phyloP scores from a whole-genome alignment of 2,329 filamentous ascomycete species.

The Trichothecium roseum region DNA sequence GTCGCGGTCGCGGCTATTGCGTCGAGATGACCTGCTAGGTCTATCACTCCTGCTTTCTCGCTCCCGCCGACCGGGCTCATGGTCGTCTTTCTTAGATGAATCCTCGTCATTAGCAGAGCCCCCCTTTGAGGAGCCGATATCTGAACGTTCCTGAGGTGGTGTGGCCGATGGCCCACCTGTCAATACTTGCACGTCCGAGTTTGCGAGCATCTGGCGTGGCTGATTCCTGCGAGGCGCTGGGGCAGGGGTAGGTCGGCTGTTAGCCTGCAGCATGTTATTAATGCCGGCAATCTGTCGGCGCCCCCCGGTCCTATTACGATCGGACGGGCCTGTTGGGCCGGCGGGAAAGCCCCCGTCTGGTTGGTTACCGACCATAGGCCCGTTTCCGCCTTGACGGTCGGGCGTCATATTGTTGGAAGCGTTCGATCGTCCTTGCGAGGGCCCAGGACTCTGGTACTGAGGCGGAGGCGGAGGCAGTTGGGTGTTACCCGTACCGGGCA shows the following conservation, averaged over 20 bases:
- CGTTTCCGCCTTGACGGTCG: constrained; percentile 15
- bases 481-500: constrained; percentile 17
- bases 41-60: constrained; percentile 30
- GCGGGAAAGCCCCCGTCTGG: not conserved
- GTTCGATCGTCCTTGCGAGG: constrained; percentile 14
- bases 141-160: constrained; percentile 39
- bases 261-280: constrained; percentile 43
- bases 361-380: not conserved
- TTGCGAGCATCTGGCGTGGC: constrained; percentile 32
- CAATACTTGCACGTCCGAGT: constrained; percentile 46
- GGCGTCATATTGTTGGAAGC: constrained; percentile 20
- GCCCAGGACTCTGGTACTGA: constrained; percentile 17
- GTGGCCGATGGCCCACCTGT: constrained; percentile 40
- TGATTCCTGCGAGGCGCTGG: constrained; percentile 17
- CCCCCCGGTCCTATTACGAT: constrained; percentile 27
- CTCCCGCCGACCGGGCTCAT: constrained; percentile 33
- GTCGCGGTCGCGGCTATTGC: constrained; percentile 39
- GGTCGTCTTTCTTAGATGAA: constrained; percentile 17
- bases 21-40: constrained; percentile 29
- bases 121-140: constrained; percentile 24
- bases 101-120: constrained; percentile 21
- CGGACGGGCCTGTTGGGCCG: constrained; percentile 11
- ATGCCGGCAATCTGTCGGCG: constrained; percentile 48
- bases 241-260: constrained; percentile 19
- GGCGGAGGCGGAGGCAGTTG: constrained; percentile 14